A percentile compares a stretch with the other conserved stretches of the same genome.
Conservation (phyloP, 805 yeast genomes). For the Schizosaccharomyces lindneri region DNA sequence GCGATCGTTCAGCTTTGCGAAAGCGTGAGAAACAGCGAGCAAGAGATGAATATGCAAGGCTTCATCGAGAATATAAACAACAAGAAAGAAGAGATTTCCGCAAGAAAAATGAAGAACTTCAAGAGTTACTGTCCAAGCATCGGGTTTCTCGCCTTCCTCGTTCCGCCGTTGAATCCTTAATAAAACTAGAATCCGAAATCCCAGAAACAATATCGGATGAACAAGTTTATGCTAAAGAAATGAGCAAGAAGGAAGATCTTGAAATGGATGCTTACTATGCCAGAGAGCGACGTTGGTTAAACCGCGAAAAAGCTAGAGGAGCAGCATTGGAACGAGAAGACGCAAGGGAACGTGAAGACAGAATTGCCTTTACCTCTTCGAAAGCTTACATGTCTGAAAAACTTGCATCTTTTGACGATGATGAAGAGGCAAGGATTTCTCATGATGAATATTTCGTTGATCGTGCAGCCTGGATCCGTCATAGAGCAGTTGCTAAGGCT, state of each 20-base stretch:
- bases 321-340: conserved; percentile 7
- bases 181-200: background rate
- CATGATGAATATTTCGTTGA: conserved; percentile 9
- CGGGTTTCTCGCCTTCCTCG: background rate
- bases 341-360: conserved; percentile 6
- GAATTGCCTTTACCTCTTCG: conserved; percentile 3
- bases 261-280: conserved; percentile 5
- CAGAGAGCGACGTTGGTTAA: conserved; percentile 7
- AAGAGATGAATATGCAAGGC: conserved; percentile 6
- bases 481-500: conserved; percentile 5
- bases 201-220: conserved; percentile 5
- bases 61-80: conserved; percentile 2
- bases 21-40: conserved; percentile 7
- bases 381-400: conserved; percentile 3
- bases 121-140: background rate
- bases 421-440: conserved; percentile 5
- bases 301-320: conserved; percentile 6
- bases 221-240: conserved; percentile 6
- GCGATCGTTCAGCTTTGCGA: conserved; percentile 8
- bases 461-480: conserved; percentile 7
- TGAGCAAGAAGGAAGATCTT: conserved; percentile 5
- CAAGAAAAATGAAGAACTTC: background rate
- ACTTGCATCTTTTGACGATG: conserved; percentile 9
- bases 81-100: background rate
- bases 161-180: background rate